Evolutionary conservation across 441 rosid species (phyloP), one percentile per base, ranked within the genome.

Genomic region (Arabidopsis lyrata): DNA sequence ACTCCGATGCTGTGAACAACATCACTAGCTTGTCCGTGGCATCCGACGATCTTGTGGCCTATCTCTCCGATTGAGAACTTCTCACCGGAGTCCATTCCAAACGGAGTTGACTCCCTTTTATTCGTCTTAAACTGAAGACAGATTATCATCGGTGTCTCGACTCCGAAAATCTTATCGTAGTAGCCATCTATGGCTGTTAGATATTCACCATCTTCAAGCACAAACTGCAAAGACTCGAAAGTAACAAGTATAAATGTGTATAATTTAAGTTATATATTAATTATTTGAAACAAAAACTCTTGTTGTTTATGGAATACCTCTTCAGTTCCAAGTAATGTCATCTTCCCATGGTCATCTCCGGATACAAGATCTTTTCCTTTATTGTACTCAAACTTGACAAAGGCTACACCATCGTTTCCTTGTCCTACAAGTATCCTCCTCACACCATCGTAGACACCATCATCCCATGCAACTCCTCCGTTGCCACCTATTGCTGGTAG

Each of bases 271-370:
- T 9, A n/a, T n/a, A n/a, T n/a, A 14, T 42, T 8, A 63, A 44
- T 10, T 27, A 61, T 6, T 9, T 42, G 8, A 35, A 45, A 16
- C 5, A 71, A 61, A 11, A 57, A 13, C 15, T 15, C 18, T 15
- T 39, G 14, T 13, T 54, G 35, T 53, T 53, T 53, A 12, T 32
- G 16, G 2, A 49, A 4, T 35, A 72, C 77, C 70, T 73, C 77
- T 16, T 67, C 66, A 49, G 62, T 14, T 59, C 27, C 74, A 1
- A 67, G 78, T 59, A 41, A 3, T 22, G 74, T 67, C 56, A 6
- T 60, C 63, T 75, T 75, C n/a, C 62, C 73, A 67, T 67, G 68
- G 14, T 67, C 68, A 59, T 49, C 68, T 66, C 78, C 62, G 7
- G 18, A 2, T 11, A 68, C 39, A 44, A 67, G n/a, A 0, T 68